phyloP scores from a whole-genome alignment of 305 asterid species.

The Fraxinus baroniana region DNA sequence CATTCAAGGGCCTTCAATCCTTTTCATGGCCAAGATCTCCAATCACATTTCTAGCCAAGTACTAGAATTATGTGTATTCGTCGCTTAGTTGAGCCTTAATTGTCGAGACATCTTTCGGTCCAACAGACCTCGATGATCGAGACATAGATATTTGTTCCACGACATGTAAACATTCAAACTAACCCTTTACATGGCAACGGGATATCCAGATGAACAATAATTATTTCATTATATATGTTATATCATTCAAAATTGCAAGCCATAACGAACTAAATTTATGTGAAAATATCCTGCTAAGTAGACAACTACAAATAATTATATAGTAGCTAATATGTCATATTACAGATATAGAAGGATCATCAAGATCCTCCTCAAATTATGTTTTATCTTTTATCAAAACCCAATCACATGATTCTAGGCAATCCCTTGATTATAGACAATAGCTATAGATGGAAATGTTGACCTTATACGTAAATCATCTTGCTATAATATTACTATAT shows the following conservation, averaged over 20 bases:
- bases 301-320: not conserved
- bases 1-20: not conserved
- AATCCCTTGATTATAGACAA: too few relatives aligned
- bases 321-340: not conserved
- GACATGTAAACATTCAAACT: not conserved
- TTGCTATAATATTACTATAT: too few relatives aligned
- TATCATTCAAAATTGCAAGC: not conserved
- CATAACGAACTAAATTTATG: not conserved
- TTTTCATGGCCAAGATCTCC: not conserved
- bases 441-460: too few relatives aligned
- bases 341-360: too few relatives aligned
- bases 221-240: not conserved
- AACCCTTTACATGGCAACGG: not conserved
- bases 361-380: too few relatives aligned
- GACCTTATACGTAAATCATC: too few relatives aligned
- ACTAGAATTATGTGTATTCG: not conserved
- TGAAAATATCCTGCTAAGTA: too few relatives aligned
- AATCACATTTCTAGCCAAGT: not conserved
- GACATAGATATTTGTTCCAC: too few relatives aligned
- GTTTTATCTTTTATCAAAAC: too few relatives aligned
- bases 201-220: not conserved
- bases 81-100: not conserved
- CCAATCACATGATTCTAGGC: too few relatives aligned
- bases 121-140: not conserved
- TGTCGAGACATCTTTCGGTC: not conserved